Evolutionary conservation across 163 green algal species (phyloP).

Genomic region (Prototheca cutis): DNA sequence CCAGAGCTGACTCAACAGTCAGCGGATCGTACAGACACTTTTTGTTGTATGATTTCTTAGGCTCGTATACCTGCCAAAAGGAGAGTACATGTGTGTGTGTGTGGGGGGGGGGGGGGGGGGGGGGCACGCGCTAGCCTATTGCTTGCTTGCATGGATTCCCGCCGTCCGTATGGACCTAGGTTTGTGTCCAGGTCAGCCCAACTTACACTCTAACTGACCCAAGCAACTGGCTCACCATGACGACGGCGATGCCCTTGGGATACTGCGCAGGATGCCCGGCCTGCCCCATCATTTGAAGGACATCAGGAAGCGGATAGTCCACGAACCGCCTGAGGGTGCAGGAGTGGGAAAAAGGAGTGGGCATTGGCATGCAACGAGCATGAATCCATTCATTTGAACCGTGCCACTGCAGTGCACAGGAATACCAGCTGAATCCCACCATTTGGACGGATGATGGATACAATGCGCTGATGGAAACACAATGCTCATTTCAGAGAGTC

Average conservation of each 20-base stretch:
- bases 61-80: conserved; percentile 41
- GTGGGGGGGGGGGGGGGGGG: no score
- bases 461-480: no score
- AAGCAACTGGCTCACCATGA: conserved; percentile 53
- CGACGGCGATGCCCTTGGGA: conserved; percentile 75
- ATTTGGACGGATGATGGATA: no score
- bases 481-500: no score
- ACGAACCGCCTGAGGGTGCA: conserved; percentile 59
- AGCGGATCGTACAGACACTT: conserved; percentile 90
- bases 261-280: conserved; percentile 93
- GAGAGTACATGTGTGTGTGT: no score
- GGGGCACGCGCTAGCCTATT: neutral
- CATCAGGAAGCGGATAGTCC: conserved; percentile 96
- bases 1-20: conserved; percentile 80
- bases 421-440: no score
- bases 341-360: neutral
- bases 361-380: no score
- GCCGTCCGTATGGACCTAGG: no score
- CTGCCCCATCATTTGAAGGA: conserved; percentile 97
- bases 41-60: conserved; percentile 99
- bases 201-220: no score
- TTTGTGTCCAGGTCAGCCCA: no score
- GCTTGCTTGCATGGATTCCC: neutral
- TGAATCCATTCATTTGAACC: no score
- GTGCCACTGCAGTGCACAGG: no score